Base-by-base conservation (phyloP, 345 rosid genomes). In the Odontarrhena argentea region DNA sequence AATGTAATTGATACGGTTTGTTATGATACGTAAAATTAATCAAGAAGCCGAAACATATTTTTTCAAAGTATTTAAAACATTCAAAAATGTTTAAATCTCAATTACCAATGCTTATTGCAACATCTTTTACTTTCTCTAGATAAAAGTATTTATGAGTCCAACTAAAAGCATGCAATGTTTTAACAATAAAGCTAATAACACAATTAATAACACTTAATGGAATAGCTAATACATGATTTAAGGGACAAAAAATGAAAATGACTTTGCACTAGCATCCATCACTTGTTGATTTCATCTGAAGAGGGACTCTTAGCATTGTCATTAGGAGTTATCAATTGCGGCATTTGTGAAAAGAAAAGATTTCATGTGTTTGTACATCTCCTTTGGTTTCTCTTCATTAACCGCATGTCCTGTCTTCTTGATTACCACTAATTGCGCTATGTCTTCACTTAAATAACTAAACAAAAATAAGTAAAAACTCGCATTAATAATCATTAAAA, bases 321-420 rank as follows among this genome's bases (percentile, higher is more conserved):
- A n/a, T 69, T 55, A 35, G 75, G 68, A n/a, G 52, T 40, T 48
- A 59, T 15, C 59, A 32, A 18, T 68, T 30, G 63, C 75, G 13
- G 63, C 74, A 12, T 65, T 71, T 51, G 79, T 83, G 12, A 70
- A 47, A 15, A 92, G 89, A 83, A 87, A 92, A 60, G 84, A 76
- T 40, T 83, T 87, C 72, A 87, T 54, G 75, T 74, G 85, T 76
- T 81, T 87, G 74, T 46, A 74, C 73, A 87, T 68, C 65, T 86
- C 92, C 67, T 80, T 87, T 1, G 87, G 85, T 73, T 61, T 83
- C 86, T 92, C 98, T 63, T 73, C 77, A 54, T 84, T 89, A 55
- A 92, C 54, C 13, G 95, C 92, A 69, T 92, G 98, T 38, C 95
- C 95, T 15, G 77, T 87, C 54, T 87, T 85, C 82, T 86, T 87